Conservation (phyloP, 108 stramenopile genomes). For the Hondaea fermentalgiana region DNA sequence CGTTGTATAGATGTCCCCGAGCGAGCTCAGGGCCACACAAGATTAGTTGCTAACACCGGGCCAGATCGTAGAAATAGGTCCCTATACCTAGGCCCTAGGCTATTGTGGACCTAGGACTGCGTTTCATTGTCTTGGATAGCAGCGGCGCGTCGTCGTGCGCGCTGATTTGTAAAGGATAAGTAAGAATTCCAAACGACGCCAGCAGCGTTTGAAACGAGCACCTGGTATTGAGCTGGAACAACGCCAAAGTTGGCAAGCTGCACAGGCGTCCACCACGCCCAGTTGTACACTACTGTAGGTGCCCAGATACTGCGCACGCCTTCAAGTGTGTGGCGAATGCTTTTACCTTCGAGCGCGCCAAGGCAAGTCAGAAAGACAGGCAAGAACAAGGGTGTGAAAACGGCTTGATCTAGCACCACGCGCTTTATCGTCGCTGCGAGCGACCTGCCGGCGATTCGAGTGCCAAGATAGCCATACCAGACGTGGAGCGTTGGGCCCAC, state of each 20-base stretch:
- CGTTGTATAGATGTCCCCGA: too few relatives aligned
- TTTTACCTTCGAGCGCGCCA: not conserved
- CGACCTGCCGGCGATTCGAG: not conserved
- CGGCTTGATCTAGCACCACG: not conserved
- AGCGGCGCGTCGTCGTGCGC: not conserved
- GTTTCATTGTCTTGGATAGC: too few relatives aligned
- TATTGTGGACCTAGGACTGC: not conserved
- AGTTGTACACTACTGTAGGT: not conserved
- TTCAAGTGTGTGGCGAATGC: not conserved
- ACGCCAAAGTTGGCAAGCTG: not conserved
- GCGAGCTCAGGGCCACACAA: too few relatives aligned
- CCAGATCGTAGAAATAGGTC: too few relatives aligned
- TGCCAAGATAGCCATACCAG: not conserved
- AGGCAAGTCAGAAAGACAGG: not conserved
- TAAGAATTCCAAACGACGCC: constrained; percentile 16
- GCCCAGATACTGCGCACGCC: not conserved
- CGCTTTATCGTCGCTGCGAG: not conserved
- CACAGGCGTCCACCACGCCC: not conserved
- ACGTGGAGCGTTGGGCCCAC: not conserved
- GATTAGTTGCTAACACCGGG: too few relatives aligned
- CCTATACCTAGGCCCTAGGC: too few relatives aligned
- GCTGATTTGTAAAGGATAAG: not conserved
- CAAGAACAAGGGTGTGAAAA: not conserved
- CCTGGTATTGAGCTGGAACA: not conserved
- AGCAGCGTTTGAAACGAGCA: not conserved